These are phyloP conservation scores for Cladobotryum mycophilum DNA, from an alignment of 2,329 filamentous ascomycete genomes.

Conservation along the genomic window DNA sequence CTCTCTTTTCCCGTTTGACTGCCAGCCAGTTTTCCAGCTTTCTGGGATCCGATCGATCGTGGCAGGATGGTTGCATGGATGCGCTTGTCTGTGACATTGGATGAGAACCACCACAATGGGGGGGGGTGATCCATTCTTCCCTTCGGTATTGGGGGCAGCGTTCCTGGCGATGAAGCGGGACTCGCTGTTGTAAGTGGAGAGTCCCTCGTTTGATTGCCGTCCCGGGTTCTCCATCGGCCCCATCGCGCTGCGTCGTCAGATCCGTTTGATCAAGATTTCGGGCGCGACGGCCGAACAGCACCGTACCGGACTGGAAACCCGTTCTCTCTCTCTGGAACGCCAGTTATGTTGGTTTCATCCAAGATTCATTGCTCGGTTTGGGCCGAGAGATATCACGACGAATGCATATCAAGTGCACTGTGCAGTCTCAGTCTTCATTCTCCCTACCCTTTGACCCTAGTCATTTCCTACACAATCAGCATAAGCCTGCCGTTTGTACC, in stretches of 20 bases:
- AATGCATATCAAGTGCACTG: neutral
- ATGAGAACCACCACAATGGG: constrained; percentile 4
- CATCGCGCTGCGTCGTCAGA: constrained; percentile 11
- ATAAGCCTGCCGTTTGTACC: neutral
- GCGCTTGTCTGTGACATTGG: constrained; percentile 6
- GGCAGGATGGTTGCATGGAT: constrained; percentile 9
- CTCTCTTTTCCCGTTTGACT: neutral
- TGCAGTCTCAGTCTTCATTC: neutral
- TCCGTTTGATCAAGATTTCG: constrained; percentile 9
- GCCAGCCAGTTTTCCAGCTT: constrained; percentile 6
- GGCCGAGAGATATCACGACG: no score
- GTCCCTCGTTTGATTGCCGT: constrained; percentile 8
- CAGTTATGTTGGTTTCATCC: neutral
- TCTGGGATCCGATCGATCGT: constrained; percentile 11
- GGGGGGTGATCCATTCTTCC: constrained; percentile 7
- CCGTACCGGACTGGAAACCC: neutral
- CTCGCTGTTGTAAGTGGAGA: constrained; percentile 10
- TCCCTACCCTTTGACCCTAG: no score
- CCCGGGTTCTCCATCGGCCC: constrained; percentile 11
- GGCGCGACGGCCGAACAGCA: neutral
- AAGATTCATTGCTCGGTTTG: no score
- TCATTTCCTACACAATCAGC: neutral
- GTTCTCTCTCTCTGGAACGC: neutral
- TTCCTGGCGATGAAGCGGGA: constrained; percentile 13
- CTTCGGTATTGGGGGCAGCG: constrained; percentile 10